Conservation (phyloP, 2,329 filamentous ascomycete species). For the Harringtonia lauricola region DNA sequence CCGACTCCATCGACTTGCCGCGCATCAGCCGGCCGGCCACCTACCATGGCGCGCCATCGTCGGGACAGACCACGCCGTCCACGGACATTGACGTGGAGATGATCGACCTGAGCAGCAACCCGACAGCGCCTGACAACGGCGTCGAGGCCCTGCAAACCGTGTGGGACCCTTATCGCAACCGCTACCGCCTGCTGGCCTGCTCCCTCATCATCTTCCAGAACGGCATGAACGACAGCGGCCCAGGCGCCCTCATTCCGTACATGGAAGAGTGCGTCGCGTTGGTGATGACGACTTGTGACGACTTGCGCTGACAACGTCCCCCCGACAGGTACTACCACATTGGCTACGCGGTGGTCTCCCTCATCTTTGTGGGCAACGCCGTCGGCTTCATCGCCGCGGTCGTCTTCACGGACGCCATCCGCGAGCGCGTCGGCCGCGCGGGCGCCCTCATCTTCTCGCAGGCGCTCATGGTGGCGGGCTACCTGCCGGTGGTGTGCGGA, state of each 20-base stretch:
- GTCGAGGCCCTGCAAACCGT: conserved; percentile 43
- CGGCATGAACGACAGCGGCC: conserved; percentile 64
- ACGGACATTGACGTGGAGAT: too few relatives aligned
- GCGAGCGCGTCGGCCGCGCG: conserved; percentile 52
- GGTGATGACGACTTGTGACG: neutral
- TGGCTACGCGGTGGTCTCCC: conserved; percentile 66
- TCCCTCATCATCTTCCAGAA: conserved; percentile 58
- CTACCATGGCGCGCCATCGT: neutral
- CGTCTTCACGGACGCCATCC: conserved; percentile 53
- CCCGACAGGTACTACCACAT: conserved; percentile 56
- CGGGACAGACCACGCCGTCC: conserved; percentile 7
- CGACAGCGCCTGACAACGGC: too few relatives aligned
- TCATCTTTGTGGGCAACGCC: conserved; percentile 73
- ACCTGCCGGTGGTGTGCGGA: conserved; percentile 52
- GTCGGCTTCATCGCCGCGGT: conserved; percentile 66
- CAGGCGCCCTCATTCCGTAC: conserved; percentile 71
- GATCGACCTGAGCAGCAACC: too few relatives aligned
- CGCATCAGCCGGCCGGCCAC: conserved; percentile 40
- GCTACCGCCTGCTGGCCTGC: conserved; percentile 52
- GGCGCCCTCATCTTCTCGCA: conserved; percentile 50
- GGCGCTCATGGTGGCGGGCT: conserved; percentile 45
- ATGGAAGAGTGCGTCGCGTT: conserved; percentile 46
- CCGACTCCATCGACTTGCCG: too few relatives aligned
- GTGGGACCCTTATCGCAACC: conserved; percentile 55
- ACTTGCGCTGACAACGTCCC: too few relatives aligned